Evolutionary conservation across 2,329 filamentous ascomycete genomes (phyloP), one percentile per base, ranked within the genome.

Genomic region (Monilinia fructicola): DNA sequence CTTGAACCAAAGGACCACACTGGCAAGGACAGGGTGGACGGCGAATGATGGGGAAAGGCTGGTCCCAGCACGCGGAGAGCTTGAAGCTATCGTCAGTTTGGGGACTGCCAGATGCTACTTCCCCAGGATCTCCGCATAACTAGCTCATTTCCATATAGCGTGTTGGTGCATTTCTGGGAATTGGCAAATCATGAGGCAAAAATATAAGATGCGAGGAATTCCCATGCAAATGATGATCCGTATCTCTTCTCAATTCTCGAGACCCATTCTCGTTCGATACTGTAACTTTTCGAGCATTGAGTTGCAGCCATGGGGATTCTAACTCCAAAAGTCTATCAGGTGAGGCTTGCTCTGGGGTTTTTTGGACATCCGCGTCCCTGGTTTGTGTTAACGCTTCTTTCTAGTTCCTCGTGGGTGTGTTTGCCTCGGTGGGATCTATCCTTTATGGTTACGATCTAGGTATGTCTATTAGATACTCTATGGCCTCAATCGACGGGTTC

Each of bases 401-500:
- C 21, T 62, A 78, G 74, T 78, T 78, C 65, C 72, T 78, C 1
- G 76, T 78, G 53, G 77, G 77, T 64, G 73, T 78, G 11, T 85
- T 86, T 73, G 84, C 83, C 70, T 85, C 84, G 28, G 77, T 85
- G 53, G 84, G 84, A 54, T 85, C 83, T 5, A 78, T 85, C 58
- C 79, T 84, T 42, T 86, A 78, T 71, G 84, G 84, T 60, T 85
- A 86, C 72, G 84, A 85, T 73, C 77, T 86, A 14, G 83, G 82
- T 72, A 81, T 9, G 83, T 52, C 82, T 84, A 66, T 52, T 53
- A n/a, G 16, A 44, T 14, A 21, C 14, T 44, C 40, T 56, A 31
- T 40, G 26, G 40, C 69, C 69, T 16, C 66, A 65, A n/a, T 69
- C 2, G 4, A 72, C 35, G 61, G 70, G 21, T 11, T 55, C 40